These are phyloP conservation scores for Saccharomyces hybrid DNA, from an alignment of 1,139 yeast species.

Conservation along the genomic window DNA sequence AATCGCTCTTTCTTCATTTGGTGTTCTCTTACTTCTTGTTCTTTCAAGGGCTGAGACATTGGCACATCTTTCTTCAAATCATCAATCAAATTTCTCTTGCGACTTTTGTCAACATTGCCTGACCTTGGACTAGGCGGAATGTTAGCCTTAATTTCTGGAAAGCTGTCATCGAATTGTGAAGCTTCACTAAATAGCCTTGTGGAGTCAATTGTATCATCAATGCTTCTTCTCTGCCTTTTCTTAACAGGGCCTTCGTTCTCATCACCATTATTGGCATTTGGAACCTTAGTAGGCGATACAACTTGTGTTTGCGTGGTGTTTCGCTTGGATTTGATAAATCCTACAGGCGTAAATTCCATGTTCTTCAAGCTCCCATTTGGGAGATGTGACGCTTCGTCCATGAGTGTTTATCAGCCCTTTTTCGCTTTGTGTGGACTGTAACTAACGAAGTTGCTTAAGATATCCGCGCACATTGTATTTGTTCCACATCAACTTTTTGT, in stretches of 20 bases:
- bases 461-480: neutral
- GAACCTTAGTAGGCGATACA: neutral
- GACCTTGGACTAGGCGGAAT: neutral
- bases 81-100: constrained; percentile 12
- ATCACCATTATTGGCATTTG: constrained; percentile 2
- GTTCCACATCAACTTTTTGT: neutral
- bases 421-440: neutral
- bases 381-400: neutral
- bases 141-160: constrained; percentile 20
- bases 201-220: constrained; percentile 25
- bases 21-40: constrained; percentile 46
- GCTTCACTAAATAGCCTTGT: constrained; percentile 25
- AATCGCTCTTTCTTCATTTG: constrained; percentile 43
- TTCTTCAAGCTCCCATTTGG: constrained; percentile 7
- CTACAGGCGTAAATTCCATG: constrained; percentile 32
- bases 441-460: neutral
- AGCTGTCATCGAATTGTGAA: constrained; percentile 29
- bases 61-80: constrained; percentile 24
- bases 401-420: neutral
- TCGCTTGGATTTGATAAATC: constrained; percentile 23
- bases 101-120: constrained; percentile 1
- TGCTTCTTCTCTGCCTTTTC: constrained; percentile 13
- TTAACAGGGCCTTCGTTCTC: constrained; percentile 6
- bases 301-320: constrained; percentile 2
- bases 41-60: constrained; percentile 44